These are phyloP conservation scores for Psilocybe sp. DNA, from an alignment of 768 basidiomycete genomes.

Conservation along the genomic window DNA sequence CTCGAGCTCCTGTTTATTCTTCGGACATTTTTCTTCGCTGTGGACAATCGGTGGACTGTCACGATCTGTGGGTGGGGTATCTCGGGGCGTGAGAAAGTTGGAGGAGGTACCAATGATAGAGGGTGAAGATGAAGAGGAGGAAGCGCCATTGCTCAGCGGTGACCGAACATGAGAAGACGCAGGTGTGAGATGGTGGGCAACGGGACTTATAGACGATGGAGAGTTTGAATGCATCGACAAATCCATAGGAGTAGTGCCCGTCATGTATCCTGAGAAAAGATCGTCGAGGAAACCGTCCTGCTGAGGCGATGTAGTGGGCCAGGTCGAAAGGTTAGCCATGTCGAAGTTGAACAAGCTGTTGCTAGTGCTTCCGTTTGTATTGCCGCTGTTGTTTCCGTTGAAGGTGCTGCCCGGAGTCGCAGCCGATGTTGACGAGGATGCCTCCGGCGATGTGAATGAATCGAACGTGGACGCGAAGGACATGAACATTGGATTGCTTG, in stretches of 20 bases:
- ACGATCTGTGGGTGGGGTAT: constrained; percentile 23
- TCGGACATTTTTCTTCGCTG: constrained; percentile 39
- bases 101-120: constrained; percentile 32
- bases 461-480: constrained; percentile 70
- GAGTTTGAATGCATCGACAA: constrained; percentile 30
- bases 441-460: constrained; percentile 26
- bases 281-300: constrained; percentile 46
- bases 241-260: constrained; percentile 23
- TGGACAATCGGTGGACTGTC: constrained; percentile 17
- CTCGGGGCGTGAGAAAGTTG: constrained; percentile 31
- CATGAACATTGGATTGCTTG: constrained; percentile 81
- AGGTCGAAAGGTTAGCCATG: constrained; percentile 42
- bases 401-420: not conserved
- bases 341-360: constrained; percentile 37
- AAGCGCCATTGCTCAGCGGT: constrained; percentile 16
- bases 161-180: constrained; percentile 14
- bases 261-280: constrained; percentile 38
- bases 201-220: constrained; percentile 49
- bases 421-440: constrained; percentile 12
- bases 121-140: constrained; percentile 37
- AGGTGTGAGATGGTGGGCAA: constrained; percentile 42
- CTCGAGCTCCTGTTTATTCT: constrained; percentile 48
- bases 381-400: constrained; percentile 16
- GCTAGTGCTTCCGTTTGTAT: constrained; percentile 17
- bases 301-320: constrained; percentile 33